Evolutionary conservation across 1,284 basidiomycete species (phyloP), one percentile per base, ranked within the genome.

Genomic region (Cutaneotrichosporon sp.): DNA sequence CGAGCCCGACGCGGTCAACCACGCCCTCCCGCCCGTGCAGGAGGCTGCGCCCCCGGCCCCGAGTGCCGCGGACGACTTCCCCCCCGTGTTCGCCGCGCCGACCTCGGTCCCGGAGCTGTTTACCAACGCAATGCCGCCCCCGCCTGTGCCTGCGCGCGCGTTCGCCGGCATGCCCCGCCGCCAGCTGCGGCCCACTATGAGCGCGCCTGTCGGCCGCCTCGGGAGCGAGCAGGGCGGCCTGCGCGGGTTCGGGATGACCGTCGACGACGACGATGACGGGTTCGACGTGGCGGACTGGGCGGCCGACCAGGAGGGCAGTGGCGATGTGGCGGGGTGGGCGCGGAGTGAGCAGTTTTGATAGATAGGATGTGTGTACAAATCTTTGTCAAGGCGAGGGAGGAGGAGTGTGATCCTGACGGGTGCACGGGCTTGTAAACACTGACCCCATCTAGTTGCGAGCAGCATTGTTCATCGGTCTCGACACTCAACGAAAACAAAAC

Each of bases 261-360:
- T 77, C 10, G 73, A 76, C 31, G 33, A 58, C 20, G 71, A 59
- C 31, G 63, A 69, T 49, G 76, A 76, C 61, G 76, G 76, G n/a
- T 78, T 76, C 52, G 69, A 73, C 56, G 68, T 75, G 2, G 59
- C 51, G n/a, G 75, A 75, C 42, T 77, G 74, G 74, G 70, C 55
- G 0, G 47, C 54, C 36, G 71, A 60, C 22, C 64, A 70, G 56
- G 74, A 75, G 59, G 74, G 73, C 25, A 27, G 47, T 18, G 74
- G 73, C 36, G 71, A 73, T 55, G 66, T 77, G 1, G 58, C 58
- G 25, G 69, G 72, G 33, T 75, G 72, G 74, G 67, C 64, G 1
- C 27, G 63, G 33, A 69, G 51, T 27, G 70, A 72, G 65, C 52
- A 70, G 42, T 75, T 76, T 43, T 76, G 65, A 58, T n/a, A 13